Conservation (phyloP, 2,329 filamentous ascomycete species). For the Epichloe sylvatica region DNA sequence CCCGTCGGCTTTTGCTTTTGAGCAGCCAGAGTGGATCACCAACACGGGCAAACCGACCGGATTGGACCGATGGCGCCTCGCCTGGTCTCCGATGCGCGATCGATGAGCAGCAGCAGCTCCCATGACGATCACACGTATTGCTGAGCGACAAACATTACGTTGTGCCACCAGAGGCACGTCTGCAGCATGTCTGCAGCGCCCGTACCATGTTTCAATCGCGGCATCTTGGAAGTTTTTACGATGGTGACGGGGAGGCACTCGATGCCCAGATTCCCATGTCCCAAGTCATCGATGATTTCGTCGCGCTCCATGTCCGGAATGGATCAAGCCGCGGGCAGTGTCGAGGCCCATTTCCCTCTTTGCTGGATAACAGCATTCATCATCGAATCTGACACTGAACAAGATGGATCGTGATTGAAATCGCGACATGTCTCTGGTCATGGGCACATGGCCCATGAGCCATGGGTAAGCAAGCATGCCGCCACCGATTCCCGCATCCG, state of each 20-base stretch:
- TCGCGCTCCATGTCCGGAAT: no score
- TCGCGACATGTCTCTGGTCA: no score
- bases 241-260: neutral
- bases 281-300: neutral
- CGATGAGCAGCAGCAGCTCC: constrained; percentile 1
- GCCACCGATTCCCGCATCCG: no score
- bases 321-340: no score
- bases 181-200: no score
- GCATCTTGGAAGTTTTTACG: neutral
- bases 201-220: no score
- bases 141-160: constrained; percentile 8
- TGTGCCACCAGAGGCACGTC: neutral
- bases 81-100: constrained; percentile 3
- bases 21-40: neutral
- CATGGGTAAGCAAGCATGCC: no score
- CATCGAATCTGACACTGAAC: no score
- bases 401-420: no score
- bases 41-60: neutral
- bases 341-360: no score
- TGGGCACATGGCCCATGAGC: no score
- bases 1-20: neutral
- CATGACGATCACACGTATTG: constrained; percentile 3
- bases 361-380: no score
- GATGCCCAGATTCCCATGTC: neutral
- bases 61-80: constrained; percentile 5